A percentile compares a stretch with the other conserved stretches of the same genome.
Evolutionary conservation across 1,284 basidiomycete species (phyloP).

Genomic region (Austroboletus niveus): DNA sequence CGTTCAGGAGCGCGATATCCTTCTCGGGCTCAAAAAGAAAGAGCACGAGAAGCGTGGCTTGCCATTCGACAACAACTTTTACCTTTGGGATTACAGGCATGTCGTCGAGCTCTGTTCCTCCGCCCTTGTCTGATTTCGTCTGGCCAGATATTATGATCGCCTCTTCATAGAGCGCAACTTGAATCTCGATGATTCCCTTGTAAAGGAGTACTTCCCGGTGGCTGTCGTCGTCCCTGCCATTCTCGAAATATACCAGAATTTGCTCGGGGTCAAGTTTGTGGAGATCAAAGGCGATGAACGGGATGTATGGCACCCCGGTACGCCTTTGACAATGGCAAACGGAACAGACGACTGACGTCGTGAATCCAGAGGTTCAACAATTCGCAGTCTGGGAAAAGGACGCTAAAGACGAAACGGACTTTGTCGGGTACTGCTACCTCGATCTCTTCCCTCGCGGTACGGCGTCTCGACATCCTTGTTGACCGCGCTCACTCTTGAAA

Average conservation of each 20-base stretch:
- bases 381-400: slow-evolving; percentile 81
- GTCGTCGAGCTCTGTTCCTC: neutral
- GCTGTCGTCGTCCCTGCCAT: slow-evolving; percentile 76
- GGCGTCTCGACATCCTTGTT: slow-evolving; percentile 7
- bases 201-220: slow-evolving; percentile 88
- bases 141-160: slow-evolving; percentile 63
- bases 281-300: slow-evolving; percentile 53
- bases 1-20: slow-evolving; percentile 57
- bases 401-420: slow-evolving; percentile 64
- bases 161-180: slow-evolving; percentile 66
- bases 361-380: slow-evolving; percentile 63
- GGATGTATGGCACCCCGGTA: slow-evolving; percentile 71
- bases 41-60: slow-evolving; percentile 60
- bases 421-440: slow-evolving; percentile 80
- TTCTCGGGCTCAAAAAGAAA: slow-evolving; percentile 71
- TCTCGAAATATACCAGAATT: slow-evolving; percentile 75
- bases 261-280: slow-evolving; percentile 73
- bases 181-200: slow-evolving; percentile 67
- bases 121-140: neutral
- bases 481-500: neutral
- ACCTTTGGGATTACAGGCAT: slow-evolving; percentile 62
- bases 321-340: slow-evolving; percentile 12
- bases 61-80: slow-evolving; percentile 67
- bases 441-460: slow-evolving; percentile 83
- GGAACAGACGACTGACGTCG: slow-evolving; percentile 1